Percentiles rank a stretch among this genome's conserved stretches.
These are phyloP conservation scores for Rhizoctonia solani DNA, from an alignment of 1,284 basidiomycete genomes.

Conservation along the genomic window DNA sequence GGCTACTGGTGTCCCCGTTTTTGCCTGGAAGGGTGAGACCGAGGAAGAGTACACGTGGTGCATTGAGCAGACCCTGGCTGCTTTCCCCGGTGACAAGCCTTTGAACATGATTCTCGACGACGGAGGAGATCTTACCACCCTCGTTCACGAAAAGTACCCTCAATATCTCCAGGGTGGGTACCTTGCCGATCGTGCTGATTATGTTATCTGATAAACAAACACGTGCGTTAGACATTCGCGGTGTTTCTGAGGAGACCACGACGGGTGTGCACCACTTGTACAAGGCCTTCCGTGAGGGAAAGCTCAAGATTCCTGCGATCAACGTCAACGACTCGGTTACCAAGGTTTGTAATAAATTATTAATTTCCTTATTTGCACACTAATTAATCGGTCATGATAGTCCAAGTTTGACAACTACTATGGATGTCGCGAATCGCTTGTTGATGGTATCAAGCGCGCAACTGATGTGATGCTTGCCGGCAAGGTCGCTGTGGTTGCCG, in stretches of 20 bases:
- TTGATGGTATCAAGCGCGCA: slow-evolving; percentile 99
- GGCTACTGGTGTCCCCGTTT: slow-evolving; percentile 97
- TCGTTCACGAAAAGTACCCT: slow-evolving; percentile 96
- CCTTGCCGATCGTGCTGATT: slow-evolving; percentile 23
- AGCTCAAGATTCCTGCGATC: slow-evolving; percentile 97
- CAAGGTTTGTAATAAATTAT: slow-evolving; percentile 62
- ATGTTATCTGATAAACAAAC: slow-evolving; percentile 8
- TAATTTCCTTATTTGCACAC: slow-evolving; percentile 71
- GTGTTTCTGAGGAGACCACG: slow-evolving; percentile 98
- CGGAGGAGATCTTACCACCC: slow-evolving; percentile 93
- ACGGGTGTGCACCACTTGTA: slow-evolving; percentile 99
- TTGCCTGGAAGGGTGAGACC: slow-evolving; percentile 99
- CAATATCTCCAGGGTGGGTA: slow-evolving; percentile 75
- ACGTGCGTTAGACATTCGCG: slow-evolving; percentile 72
- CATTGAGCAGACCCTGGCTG: slow-evolving; percentile 92
- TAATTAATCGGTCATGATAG: neutral
- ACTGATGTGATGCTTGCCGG: slow-evolving; percentile 99
- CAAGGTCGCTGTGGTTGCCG: slow-evolving; percentile 98
- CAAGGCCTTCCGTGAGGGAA: slow-evolving; percentile 95
- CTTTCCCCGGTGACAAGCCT: slow-evolving; percentile 76
- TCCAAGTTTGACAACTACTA: slow-evolving; percentile 74
- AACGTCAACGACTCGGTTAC: slow-evolving; percentile 99
- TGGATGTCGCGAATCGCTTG: slow-evolving; percentile 98
- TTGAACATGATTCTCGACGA: slow-evolving; percentile 99
- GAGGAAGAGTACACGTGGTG: slow-evolving; percentile 99